Base-by-base conservation (phyloP, 2,329 filamentous ascomycete genomes). In the Geosmithia morbida region DNA sequence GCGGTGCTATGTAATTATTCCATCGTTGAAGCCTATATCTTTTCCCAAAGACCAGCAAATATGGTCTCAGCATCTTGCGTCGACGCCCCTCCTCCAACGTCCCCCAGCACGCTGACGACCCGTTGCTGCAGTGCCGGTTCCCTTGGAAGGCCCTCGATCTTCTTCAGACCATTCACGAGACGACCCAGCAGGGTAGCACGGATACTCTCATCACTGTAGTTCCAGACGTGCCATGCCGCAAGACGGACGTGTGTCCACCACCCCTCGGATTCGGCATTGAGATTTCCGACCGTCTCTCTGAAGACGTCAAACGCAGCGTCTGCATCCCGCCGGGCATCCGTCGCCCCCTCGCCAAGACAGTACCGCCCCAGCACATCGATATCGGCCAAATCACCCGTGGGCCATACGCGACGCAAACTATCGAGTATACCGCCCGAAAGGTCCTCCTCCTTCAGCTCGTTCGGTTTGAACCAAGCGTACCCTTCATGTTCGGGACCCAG, bases 171-270 rank as follows among this genome's bases (percentile, higher is more conserved):
- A 13, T 63, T 61, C 5, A 79, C 58, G 10, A 80, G 49, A 11
- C 65, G 66, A 43, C 62, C 67, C 40, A 76, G 64, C 26, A 82
- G 77, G 1, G 78, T 71, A 0, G 79, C 73, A 1, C 72, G 72
- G 79, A 84, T 84, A 56, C 73, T 79, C 51, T 79, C 77, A n/a
- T 78, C 70, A 0, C 78, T 77, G 47, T 80, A 79, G 54, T 80
- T 80, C 60, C 74, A 77, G 1, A 85, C 61, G 57, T 82, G 75
- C 74, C 81, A 84, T 2, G 71, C 75, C 2, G 66, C 68, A 63
- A 75, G 69, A 14, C 75, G 66, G n/a, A 74, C 57, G 26, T 67
- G 68, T 22, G 58, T 59, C 77, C 79, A 84, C 70, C 77, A 79
- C 7, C 57, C 59, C 1, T 68, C 59, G 55, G 48, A 2, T 20